phyloP scores from a whole-genome alignment of 116 monocot species.

The Papilionanthe hybrid region DNA sequence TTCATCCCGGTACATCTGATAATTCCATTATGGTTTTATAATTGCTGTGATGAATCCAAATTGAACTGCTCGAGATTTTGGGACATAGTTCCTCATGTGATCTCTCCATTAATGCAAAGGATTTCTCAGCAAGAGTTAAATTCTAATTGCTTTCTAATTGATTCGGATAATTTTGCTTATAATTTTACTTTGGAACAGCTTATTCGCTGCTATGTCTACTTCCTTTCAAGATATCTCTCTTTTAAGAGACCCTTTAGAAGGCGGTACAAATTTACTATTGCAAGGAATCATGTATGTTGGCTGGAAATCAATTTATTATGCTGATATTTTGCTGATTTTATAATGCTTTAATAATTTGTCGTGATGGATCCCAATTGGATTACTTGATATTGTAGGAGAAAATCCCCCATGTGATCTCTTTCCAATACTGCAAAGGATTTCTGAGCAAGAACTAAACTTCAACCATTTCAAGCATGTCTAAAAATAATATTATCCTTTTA shows the following conservation, averaged over 20 bases:
- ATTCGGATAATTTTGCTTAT: not conserved
- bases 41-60: slow-evolving; percentile 1
- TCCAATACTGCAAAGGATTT: not conserved
- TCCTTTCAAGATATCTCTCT: not conserved
- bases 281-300: too few relatives aligned
- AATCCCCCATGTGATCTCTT: too few relatives aligned
- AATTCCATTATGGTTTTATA: not conserved
- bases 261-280: too few relatives aligned
- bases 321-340: too few relatives aligned
- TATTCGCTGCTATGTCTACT: not conserved
- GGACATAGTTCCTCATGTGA: not conserved
- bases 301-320: too few relatives aligned
- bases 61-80: not conserved
- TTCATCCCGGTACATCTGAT: not conserved
- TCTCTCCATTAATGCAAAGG: slow-evolving; percentile 1
- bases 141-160: not conserved
- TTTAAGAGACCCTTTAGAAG: too few relatives aligned
- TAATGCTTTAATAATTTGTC: not conserved
- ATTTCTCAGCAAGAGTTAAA: slow-evolving; percentile 3
- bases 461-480: not conserved
- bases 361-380: not conserved
- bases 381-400: not conserved
- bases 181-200: not conserved
- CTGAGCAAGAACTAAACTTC: not conserved
- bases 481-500: not conserved